These are phyloP conservation scores for Colletotrichum trifolii DNA, from an alignment of 2,329 filamentous ascomycete genomes.

Conservation along the genomic window DNA sequence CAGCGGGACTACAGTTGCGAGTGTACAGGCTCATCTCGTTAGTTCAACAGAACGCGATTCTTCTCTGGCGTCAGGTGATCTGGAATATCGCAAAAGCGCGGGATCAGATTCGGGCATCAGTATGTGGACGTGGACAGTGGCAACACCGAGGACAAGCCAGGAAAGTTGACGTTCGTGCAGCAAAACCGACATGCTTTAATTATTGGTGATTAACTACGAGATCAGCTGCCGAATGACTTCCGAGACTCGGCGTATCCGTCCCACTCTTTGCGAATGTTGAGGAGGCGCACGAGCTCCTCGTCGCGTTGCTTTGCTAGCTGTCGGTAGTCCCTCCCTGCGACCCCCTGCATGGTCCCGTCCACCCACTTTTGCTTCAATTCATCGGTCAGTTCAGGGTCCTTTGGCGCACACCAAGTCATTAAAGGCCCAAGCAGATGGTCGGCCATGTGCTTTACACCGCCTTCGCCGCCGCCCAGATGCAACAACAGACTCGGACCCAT, in stretches of 20 bases:
- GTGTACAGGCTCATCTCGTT: too few species aligned
- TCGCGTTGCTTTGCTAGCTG: slow-evolving; percentile 21
- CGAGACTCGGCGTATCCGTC: slow-evolving; percentile 12
- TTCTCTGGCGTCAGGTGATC: too few species aligned
- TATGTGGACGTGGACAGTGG: too few species aligned
- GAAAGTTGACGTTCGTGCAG: too few species aligned
- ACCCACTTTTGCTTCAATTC: slow-evolving; percentile 29
- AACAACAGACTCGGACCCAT: slow-evolving; percentile 34
- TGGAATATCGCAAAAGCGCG: too few species aligned
- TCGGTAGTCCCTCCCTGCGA: slow-evolving; percentile 21
- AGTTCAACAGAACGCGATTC: too few species aligned
- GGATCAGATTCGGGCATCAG: too few species aligned
- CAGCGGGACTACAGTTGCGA: too few species aligned
- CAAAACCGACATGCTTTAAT: too few species aligned
- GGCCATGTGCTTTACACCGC: slow-evolving; percentile 37
- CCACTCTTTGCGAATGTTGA: slow-evolving; percentile 26
- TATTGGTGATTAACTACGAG: too few species aligned
- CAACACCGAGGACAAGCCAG: too few species aligned
- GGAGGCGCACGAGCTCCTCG: slow-evolving; percentile 21
- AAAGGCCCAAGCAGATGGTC: slow-evolving; percentile 32
- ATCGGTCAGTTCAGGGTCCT: slow-evolving; percentile 19
- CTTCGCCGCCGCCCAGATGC: slow-evolving; percentile 38
- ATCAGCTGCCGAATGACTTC: background rate
- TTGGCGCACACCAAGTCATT: slow-evolving; percentile 31
- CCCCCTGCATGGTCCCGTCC: slow-evolving; percentile 14